Evolutionary conservation across 345 rosid genomes (phyloP).

Genomic region (Combretum micranthum): DNA sequence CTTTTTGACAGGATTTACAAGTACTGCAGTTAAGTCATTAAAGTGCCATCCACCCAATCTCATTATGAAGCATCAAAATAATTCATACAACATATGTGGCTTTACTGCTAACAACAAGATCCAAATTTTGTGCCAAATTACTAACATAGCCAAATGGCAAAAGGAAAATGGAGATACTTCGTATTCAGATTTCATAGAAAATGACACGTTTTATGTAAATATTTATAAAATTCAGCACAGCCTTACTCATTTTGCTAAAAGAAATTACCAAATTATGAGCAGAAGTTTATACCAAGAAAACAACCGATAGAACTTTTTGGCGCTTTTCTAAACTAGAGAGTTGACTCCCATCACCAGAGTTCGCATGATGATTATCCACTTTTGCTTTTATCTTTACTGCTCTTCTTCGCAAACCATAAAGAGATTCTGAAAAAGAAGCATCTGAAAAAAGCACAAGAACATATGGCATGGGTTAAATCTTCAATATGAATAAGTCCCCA

Average conservation of each 20-base stretch:
- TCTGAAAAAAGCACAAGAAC: slow-evolving; percentile 35
- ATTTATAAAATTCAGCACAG: too few relatives aligned
- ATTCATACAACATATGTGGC: too few relatives aligned
- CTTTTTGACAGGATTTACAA: too few relatives aligned
- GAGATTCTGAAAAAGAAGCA: slow-evolving; percentile 93
- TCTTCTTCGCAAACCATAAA: slow-evolving; percentile 95
- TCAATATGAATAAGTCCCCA: neutral
- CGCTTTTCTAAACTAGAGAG: slow-evolving; percentile 70
- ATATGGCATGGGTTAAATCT: neutral
- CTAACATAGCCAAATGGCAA: neutral
- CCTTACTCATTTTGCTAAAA: too few relatives aligned
- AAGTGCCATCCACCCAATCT: too few relatives aligned
- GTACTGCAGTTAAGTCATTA: too few relatives aligned
- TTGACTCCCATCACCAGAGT: slow-evolving; percentile 40
- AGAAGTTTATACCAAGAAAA: slow-evolving; percentile 61
- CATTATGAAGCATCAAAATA: too few relatives aligned
- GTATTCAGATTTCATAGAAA: too few relatives aligned
- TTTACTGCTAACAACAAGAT: too few relatives aligned
- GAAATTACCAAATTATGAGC: slow-evolving; percentile 5
- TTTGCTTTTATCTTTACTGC: slow-evolving; percentile 46
- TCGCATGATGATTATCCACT: slow-evolving; percentile 34
- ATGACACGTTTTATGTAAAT: too few relatives aligned
- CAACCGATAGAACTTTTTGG: slow-evolving; percentile 83
- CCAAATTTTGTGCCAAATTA: too few relatives aligned
- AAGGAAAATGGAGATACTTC: neutral